These are phyloP conservation scores for Epithele typhae DNA, from an alignment of 768 basidiomycete species.

Conservation along the genomic window DNA sequence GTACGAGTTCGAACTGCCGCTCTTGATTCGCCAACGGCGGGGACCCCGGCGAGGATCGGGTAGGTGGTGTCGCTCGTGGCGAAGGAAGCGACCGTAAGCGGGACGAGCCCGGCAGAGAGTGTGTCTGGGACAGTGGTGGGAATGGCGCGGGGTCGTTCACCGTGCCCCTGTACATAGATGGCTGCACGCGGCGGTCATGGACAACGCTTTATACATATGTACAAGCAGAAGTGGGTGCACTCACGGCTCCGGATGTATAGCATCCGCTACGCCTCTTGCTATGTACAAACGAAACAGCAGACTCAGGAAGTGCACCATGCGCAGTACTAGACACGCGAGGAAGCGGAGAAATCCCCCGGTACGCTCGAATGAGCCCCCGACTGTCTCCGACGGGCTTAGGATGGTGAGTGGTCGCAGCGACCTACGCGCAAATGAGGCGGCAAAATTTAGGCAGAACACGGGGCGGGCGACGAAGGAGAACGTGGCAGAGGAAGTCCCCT, in stretches of 20 bases:
- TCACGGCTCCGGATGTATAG: slow-evolving; percentile 66
- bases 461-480: slow-evolving; percentile 47
- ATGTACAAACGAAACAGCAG: background rate
- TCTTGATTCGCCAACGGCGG: slow-evolving; percentile 80
- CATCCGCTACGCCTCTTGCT: slow-evolving; percentile 19
- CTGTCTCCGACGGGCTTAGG: slow-evolving; percentile 33
- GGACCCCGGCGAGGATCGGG: slow-evolving; percentile 85
- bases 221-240: slow-evolving; percentile 27
- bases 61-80: slow-evolving; percentile 71
- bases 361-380: background rate
- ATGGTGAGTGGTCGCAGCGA: slow-evolving; percentile 33
- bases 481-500: too few species aligned
- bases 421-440: slow-evolving; percentile 34
- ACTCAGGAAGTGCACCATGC: background rate
- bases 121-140: slow-evolving; percentile 72
- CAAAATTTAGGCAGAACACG: slow-evolving; percentile 40
- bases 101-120: slow-evolving; percentile 85
- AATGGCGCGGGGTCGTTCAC: slow-evolving; percentile 95
- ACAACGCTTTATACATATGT: background rate
- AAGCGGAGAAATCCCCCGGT: too few species aligned
- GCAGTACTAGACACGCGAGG: too few species aligned
- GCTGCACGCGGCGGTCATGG: too few species aligned
- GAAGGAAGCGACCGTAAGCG: slow-evolving; percentile 83
- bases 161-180: slow-evolving; percentile 81
- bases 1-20: too few species aligned